These are phyloP conservation scores for Leccinum subgranulosum DNA, from an alignment of 768 basidiomycete species.

Conservation along the genomic window DNA sequence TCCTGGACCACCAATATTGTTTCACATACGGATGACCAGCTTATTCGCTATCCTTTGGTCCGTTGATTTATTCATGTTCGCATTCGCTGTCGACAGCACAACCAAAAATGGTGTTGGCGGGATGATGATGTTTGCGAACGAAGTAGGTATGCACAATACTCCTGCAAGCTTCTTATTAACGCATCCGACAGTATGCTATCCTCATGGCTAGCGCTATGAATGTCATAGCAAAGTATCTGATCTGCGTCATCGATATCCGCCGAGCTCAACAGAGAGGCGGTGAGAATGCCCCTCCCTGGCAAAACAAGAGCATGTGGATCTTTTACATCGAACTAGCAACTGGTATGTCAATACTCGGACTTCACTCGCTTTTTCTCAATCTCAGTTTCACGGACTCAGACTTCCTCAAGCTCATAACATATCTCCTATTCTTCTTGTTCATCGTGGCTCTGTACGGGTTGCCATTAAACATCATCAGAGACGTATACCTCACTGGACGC, in stretches of 20 bases:
- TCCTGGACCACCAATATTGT: conserved; percentile 76
- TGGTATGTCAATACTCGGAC: conserved; percentile 47
- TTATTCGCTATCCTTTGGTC: conserved; percentile 74
- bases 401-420: conserved; percentile 89
- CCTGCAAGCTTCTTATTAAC: conserved; percentile 9
- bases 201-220: conserved; percentile 78
- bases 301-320: conserved; percentile 95
- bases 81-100: conserved; percentile 78
- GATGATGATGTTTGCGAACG: conserved; percentile 93
- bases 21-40: conserved; percentile 78
- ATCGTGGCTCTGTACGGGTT: conserved; percentile 94
- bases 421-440: conserved; percentile 89
- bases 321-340: conserved; percentile 93
- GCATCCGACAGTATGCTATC: conserved; percentile 70
- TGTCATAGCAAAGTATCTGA: conserved; percentile 75
- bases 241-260: conserved; percentile 79
- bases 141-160: conserved; percentile 48
- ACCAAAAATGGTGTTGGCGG: conserved; percentile 77
- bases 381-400: conserved; percentile 46
- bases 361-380: conserved; percentile 1
- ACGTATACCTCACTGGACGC: conserved; percentile 92
- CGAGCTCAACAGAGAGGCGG: conserved; percentile 75
- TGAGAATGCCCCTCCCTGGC: conserved; percentile 89
- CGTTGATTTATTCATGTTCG: conserved; percentile 74
- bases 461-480: conserved; percentile 94